Evolutionary conservation across 2,329 filamentous ascomycete genomes (phyloP).

Genomic region (Scedosporium boydii): DNA sequence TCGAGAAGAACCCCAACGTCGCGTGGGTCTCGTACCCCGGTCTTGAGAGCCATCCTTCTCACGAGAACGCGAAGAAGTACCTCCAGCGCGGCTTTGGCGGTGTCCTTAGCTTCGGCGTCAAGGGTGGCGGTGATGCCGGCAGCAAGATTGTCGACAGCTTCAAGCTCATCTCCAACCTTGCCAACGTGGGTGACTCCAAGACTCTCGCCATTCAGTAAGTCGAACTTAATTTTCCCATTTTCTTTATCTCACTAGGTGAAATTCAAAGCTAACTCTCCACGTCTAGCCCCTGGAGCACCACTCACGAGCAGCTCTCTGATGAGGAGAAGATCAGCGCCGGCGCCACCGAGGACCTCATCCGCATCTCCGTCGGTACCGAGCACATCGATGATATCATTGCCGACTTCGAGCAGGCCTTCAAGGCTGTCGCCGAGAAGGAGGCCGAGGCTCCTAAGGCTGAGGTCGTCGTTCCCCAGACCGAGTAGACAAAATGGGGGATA

Average conservation of each 20-base stretch:
- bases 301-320: conserved; percentile 82
- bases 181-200: conserved; percentile 94
- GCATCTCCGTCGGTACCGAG: conserved; percentile 90
- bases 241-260: neutral
- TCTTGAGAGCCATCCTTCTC: conserved; percentile 69
- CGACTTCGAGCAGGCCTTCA: conserved; percentile 87
- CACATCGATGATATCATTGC: conserved; percentile 96
- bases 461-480: conserved; percentile 4
- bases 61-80: conserved; percentile 78
- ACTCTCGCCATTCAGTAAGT: conserved; percentile 74
- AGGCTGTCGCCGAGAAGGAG: neutral
- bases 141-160: conserved; percentile 87
- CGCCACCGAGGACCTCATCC: conserved; percentile 83
- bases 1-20: conserved; percentile 75
- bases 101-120: conserved; percentile 87
- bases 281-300: conserved; percentile 72
- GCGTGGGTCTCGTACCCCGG: conserved; percentile 93
- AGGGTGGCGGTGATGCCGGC: conserved; percentile 75
- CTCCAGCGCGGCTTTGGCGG: conserved; percentile 77
- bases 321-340: conserved; percentile 74
- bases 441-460: conserved; percentile 4
- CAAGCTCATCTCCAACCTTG: conserved; percentile 90
- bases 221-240: neutral
- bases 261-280: neutral
- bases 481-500: neutral